phyloP scores from a whole-genome alignment of 2,329 filamentous ascomycete genomes.

The Pseudocercospora vitis region DNA sequence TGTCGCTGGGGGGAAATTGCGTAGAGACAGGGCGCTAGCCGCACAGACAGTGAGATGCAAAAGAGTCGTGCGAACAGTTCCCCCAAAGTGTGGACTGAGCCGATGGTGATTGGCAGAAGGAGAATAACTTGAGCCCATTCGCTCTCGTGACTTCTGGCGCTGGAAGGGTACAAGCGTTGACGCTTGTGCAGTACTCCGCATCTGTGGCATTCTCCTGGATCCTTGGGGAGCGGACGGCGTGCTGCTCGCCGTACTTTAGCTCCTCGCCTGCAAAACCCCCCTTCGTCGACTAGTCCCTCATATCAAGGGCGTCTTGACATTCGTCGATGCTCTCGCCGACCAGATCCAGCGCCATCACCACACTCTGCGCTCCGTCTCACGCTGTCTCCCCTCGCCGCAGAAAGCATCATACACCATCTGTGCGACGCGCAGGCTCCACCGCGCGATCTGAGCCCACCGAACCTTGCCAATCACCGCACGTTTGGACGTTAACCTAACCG shows the following conservation, averaged over 20 bases:
- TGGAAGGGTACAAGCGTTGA: constrained; percentile 19
- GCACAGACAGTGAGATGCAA: background rate
- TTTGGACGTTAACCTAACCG: constrained; percentile 20
- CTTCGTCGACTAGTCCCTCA: background rate
- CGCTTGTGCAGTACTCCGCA: constrained; percentile 24
- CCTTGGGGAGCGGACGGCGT: constrained; percentile 24
- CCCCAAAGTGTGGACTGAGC: constrained; percentile 11
- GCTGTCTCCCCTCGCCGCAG: background rate
- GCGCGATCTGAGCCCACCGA: constrained; percentile 18
- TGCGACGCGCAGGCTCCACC: constrained; percentile 20
- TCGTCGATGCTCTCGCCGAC: constrained; percentile 1
- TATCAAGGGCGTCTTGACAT: background rate
- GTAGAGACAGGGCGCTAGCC: background rate
- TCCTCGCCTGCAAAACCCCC: constrained; percentile 16
- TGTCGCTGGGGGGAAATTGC: constrained; percentile 11
- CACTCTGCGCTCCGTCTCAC: background rate
- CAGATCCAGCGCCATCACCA: background rate
- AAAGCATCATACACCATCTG: constrained; percentile 11
- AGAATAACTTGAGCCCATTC: constrained; percentile 15
- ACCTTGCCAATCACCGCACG: constrained; percentile 27
- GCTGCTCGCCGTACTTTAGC: constrained; percentile 20
- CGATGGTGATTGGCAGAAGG: constrained; percentile 23
- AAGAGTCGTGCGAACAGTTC: constrained; percentile 24
- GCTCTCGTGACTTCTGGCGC: constrained; percentile 12
- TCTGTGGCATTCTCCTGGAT: constrained; percentile 22